Conservation (phyloP, 768 basidiomycete genomes). For the Gyrodon lividus region DNA sequence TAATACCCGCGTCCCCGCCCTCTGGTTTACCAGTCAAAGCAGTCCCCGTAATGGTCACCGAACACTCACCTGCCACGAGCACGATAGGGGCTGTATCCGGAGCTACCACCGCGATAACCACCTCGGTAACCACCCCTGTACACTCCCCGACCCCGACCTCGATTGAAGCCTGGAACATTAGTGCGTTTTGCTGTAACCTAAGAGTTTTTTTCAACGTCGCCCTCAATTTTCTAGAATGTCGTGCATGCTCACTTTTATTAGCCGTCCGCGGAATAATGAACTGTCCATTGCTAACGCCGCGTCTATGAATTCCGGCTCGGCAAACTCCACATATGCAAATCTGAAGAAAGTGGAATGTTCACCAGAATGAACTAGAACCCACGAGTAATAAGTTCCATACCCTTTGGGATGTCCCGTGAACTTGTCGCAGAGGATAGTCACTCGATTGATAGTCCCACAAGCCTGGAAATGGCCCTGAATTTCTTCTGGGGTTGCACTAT, state of each 20-base stretch:
- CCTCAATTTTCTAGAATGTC: neutral
- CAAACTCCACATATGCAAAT: conserved; percentile 98
- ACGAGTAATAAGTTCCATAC: conserved; percentile 41
- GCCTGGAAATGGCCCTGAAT: conserved; percentile 97
- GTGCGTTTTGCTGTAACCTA: conserved; percentile 96
- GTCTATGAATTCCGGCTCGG: conserved; percentile 88
- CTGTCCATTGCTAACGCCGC: conserved; percentile 93
- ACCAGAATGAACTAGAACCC: conserved; percentile 3
- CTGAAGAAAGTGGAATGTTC: conserved; percentile 41
- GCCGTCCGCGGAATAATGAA: conserved; percentile 88
- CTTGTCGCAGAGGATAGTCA: conserved; percentile 99
- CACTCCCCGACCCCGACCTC: conserved; percentile 76
- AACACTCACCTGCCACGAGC: conserved; percentile 70
- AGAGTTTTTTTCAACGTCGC: neutral
- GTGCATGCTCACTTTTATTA: conserved; percentile 74
- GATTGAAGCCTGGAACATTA: conserved; percentile 89
- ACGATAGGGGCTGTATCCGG: conserved; percentile 53
- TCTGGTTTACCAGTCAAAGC: conserved; percentile 34
- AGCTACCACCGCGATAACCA: conserved; percentile 54
- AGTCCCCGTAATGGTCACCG: conserved; percentile 8
- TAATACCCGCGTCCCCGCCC: conserved; percentile 73
- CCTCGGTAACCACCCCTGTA: conserved; percentile 63
- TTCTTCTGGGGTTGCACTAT: conserved; percentile 95
- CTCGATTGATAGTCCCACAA: conserved; percentile 97
- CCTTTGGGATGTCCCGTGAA: conserved; percentile 99